Evolutionary conservation across 2,329 filamentous ascomycete species (phyloP), one percentile per base, ranked within the genome.

Genomic region (Aspergillus alliaceus): DNA sequence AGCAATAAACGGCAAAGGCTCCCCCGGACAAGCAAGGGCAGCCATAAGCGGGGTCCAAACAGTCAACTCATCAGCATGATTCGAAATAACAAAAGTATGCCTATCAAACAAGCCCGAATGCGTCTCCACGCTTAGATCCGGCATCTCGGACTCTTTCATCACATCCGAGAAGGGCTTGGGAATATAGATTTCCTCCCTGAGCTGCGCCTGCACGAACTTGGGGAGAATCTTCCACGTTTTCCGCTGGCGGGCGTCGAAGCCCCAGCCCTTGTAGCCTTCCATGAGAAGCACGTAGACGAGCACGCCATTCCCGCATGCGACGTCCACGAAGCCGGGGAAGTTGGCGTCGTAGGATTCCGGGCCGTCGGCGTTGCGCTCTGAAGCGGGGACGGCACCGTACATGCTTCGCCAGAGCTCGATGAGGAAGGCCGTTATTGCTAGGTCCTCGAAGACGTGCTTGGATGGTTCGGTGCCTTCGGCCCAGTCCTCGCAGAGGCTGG

Each of bases 51-150:
- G 95, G 0, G 95, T 98, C 95, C 95, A 99, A 0, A 91, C 86
- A 0, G 95, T 99, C 14, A 99, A 83, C 76, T 99, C 93, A 71
- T 99, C 95, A 11, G 93, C 93, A 72, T 99, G 95, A 70, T 99
- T 99, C 49, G 92, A 96, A 61, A 99, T 89, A 66, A 99, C 91
- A 74, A 99, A 99, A 0, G 91, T 96, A 27, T 86, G 86, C 15
- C 74, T 71, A 0, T 85, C 81, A 68, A 98, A 96, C 9, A 80
- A 68, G 34, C 93, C 95, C 60, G 71, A 66, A 46, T 76, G 72
- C 8, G 68, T 66, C 12, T 61, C 52, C 29, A 67, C 56, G 6
- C 59, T 66, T 5, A 67, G 40, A 14, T 63, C 42, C n/a, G 42
- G 25, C 29, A 58, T n/a, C 22, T 49, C 34, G 18, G 14, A 24